Evolutionary conservation across 768 basidiomycete species (phyloP), one percentile per base, ranked within the genome.

Genomic region (Mycena rebaudengoi): DNA sequence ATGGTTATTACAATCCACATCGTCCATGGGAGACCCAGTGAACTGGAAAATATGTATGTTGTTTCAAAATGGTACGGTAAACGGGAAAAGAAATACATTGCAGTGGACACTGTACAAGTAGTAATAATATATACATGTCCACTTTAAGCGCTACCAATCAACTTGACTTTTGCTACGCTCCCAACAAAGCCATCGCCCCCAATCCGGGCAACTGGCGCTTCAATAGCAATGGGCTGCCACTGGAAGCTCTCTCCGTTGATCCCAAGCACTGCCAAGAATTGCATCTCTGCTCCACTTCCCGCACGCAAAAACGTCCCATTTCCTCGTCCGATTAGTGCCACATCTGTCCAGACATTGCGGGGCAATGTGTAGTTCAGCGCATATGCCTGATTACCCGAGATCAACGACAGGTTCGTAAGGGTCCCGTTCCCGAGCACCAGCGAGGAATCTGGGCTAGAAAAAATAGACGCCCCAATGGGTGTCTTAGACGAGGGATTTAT

Each of bases 371-470:
- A 67, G 20, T 67, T 64, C n/a, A 67, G 61, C 33, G 40, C 54
- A 33, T 67, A 67, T 7, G 54, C 33, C 37, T 67, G 58, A 32
- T 60, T 60, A 11, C 50, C 66, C 8, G 66, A 56, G 14, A 67
- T 45, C 32, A 67, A 35, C 16, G 53, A 53, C 5, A 67, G 30
- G 48, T n/a, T 37, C 21, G 58, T 26, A 39, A 52, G 46, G 20
- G 66, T 67, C 21, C 66, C 66, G 54, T 67, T 67, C 41, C 66
- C 66, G 6, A 67, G 59, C 2, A 64, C 62, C n/a, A 67, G 62
- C 7, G 48, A n/a, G 1, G 66, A 67, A 29, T 67, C 66, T 14
- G 66, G 49, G 26, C 57, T 56, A 23, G 60, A 64, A 25, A 65
- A 51, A n/a, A 67, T 52, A 39, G 53, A 12, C 12, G 65, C 41